Evolutionary conservation across 148 eudicot species (phyloP), one percentile per base, ranked within the genome.

Genomic region (Pharnaceum exiguum): DNA sequence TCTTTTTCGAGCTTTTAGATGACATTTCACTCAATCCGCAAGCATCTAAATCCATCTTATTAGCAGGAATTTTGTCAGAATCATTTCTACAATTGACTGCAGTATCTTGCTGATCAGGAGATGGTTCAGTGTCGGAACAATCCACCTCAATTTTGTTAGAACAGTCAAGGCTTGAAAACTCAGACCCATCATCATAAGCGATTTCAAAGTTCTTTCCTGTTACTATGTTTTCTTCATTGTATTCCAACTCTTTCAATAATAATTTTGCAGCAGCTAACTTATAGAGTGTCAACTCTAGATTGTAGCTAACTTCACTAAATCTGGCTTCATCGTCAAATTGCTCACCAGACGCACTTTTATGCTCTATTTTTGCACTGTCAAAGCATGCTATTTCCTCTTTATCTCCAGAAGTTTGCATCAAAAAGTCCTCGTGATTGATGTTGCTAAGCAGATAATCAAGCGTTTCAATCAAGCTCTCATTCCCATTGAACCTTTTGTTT

Each of bases 231-330:
- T 48, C 71, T 21, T 65, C 33, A 39, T 59, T 35, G 35, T 62
- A 44, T 23, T 56, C 62, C 64, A 70, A 19, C 31, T 79, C 84
- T 27, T 44, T 57, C 43, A 79, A 19, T 33, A 72, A 6, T 27
- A 35, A 57, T 62, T 76, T 76, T 33, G 68, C 69, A 12, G 71
- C 45, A 25, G 43, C 50, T 49, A 66, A 16, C 37, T 69, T 76
- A 51, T 67, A 68, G 57, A 74, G 48, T 10, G 79, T 69, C 39
- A 40, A 46, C 28, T 67, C 74, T 22, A 80, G 68, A 35, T 71
- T 73, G 58, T 60, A 49, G 32, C 64, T 53, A 29, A 65, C 63
- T 23, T 78, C 60, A 38, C 29, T 55, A 30, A 71, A 70, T 8
- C 60, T 66, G 31, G 27, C 46, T 26, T 62, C 76, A 27, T 80